Conservation (phyloP, 1,284 basidiomycete genomes). For the Sanghuangporus baumii region DNA sequence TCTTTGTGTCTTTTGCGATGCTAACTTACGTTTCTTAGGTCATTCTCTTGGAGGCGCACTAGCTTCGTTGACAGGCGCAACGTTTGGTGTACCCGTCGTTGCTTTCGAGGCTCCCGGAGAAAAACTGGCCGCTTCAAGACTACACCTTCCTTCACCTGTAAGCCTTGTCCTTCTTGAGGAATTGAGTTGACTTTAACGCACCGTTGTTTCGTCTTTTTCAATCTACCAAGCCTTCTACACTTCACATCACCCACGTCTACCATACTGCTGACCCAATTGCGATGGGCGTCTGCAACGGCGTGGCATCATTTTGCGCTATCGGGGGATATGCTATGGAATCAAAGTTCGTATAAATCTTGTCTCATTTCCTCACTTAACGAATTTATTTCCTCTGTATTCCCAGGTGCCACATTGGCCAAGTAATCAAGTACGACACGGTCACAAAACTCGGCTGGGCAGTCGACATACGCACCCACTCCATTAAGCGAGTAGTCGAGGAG, state of each 20-base stretch:
- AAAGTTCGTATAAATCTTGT: slow-evolving; percentile 27
- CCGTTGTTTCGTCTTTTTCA: background rate
- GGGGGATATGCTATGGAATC: slow-evolving; percentile 63
- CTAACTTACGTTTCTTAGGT: slow-evolving; percentile 29
- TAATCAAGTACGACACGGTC: slow-evolving; percentile 86
- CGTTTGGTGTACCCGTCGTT: slow-evolving; percentile 81
- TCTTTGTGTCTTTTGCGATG: background rate
- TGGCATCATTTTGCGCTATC: slow-evolving; percentile 51
- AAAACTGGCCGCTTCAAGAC: slow-evolving; percentile 61
- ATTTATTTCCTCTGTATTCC: slow-evolving; percentile 21
- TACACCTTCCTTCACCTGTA: slow-evolving; percentile 71
- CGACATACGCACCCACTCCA: slow-evolving; percentile 74
- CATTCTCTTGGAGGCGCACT: slow-evolving; percentile 78
- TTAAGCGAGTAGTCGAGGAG: slow-evolving; percentile 69
- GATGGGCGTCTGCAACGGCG: slow-evolving; percentile 57
- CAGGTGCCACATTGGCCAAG: slow-evolving; percentile 78
- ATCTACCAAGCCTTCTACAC: slow-evolving; percentile 40
- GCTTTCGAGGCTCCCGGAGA: slow-evolving; percentile 83
- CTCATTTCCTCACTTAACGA: slow-evolving; percentile 16
- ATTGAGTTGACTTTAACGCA: background rate
- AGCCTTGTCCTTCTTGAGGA: slow-evolving; percentile 17
- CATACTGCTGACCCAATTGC: slow-evolving; percentile 71
- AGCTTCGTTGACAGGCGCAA: slow-evolving; percentile 73
- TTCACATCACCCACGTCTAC: slow-evolving; percentile 64
- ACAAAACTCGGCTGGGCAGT: slow-evolving; percentile 78